These are phyloP conservation scores for Agrocybe praecox DNA, from an alignment of 768 basidiomycete genomes.

Conservation along the genomic window DNA sequence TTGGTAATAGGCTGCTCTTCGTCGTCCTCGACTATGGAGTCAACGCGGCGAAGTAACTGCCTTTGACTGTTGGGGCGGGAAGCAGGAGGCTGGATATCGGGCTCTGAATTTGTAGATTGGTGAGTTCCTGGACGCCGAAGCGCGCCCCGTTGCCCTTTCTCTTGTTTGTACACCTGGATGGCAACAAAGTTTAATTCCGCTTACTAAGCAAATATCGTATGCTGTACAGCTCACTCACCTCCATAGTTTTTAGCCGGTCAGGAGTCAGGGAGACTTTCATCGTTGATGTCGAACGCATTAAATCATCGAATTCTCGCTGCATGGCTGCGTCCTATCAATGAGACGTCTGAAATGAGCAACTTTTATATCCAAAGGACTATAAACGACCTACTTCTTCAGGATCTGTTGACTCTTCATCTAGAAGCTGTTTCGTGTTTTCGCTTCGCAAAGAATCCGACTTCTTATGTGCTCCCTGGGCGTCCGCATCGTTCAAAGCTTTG, in stretches of 20 bases:
- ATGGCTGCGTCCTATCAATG: constrained; percentile 51
- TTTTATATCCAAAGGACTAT: neutral
- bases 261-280: constrained; percentile 97
- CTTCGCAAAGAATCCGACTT: constrained; percentile 57
- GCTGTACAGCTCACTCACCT: constrained; percentile 55
- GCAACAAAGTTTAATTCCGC: constrained; percentile 26
- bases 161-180: constrained; percentile 71
- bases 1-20: constrained; percentile 44
- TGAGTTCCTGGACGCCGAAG: constrained; percentile 37
- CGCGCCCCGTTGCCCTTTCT: constrained; percentile 53
- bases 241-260: constrained; percentile 90
- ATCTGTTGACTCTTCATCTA: constrained; percentile 30
- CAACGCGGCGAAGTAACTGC: constrained; percentile 55
- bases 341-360: neutral
- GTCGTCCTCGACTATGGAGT: constrained; percentile 71
- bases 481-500: constrained; percentile 41
- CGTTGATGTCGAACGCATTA: constrained; percentile 87
- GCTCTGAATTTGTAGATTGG: constrained; percentile 35
- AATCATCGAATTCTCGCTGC: constrained; percentile 87
- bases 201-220: constrained; percentile 32
- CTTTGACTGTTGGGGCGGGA: constrained; percentile 36
- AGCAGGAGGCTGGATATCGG: constrained; percentile 32
- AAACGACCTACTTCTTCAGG: constrained; percentile 36
- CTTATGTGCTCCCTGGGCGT: constrained; percentile 49
- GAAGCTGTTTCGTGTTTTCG: constrained; percentile 44